Base-by-base conservation (phyloP, 176 grass and related monocot genomes). In the Carex cristatella region DNA sequence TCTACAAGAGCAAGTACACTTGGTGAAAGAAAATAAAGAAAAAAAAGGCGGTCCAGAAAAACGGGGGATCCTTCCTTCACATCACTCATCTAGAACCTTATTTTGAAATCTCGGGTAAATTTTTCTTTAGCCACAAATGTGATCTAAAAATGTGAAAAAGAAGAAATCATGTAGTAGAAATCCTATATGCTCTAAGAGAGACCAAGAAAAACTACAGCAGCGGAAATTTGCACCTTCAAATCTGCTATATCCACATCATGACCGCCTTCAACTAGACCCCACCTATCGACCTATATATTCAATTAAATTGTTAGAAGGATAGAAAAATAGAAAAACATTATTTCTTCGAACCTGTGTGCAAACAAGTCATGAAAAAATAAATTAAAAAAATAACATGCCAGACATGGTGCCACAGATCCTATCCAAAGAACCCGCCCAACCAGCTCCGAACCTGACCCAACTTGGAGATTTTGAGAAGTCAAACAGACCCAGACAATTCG, bases 241-340 rank as follows among this genome's bases (percentile, higher is more conserved):
- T 99, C 96, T 0, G 91, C 96, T 59, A 94, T 92, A 88, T 99
- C 96, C 48, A 99, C 85, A 74, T 99, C 96, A 84, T 99, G 96
- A 42, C 96, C 96, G 79, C 96, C 96, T 92, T 99, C 96, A 53
- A 99, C 96, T 87, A 95, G 77, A 58, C 96, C 96, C 96, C 96
- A 99, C 88, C 83, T 61, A 88, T 99, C 93, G 57, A 99, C 85
- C 96, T 99, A 80, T 63, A 68, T 5, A 66, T 19, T 14, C 27
- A 86, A 19, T 7, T 57, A 57, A 33, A 57, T 57, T 57, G 51
- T 78, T 78, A 78, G 0, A 33, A 78, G 32, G 33, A 57, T 33
- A 86, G 84, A 9, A 31, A 54, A 84, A 0, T 9, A 12, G 67
- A 48, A 89, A 89, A 49, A 30, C 18, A 49, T 74, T 23, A 53